Percentiles rank a stretch among this genome's conserved stretches.
Conservation (phyloP, 140 eudicot genomes). For the Flaveria floridana region DNA sequence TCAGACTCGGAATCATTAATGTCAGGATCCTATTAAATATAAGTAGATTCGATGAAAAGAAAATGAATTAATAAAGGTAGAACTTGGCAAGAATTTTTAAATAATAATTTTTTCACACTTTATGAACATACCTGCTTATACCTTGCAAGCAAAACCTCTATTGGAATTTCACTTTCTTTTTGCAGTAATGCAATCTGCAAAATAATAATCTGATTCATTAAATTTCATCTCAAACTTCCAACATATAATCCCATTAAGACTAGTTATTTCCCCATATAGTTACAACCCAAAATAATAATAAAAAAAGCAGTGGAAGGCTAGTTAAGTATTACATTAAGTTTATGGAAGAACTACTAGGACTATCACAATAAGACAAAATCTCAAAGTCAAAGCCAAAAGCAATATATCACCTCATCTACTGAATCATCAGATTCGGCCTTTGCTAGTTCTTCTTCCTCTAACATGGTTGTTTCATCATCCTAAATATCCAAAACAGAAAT, state of each 20-base stretch:
- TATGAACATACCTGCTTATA: constrained; percentile 75
- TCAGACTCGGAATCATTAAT: constrained; percentile 43
- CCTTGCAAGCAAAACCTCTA: constrained; percentile 86
- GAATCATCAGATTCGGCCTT: constrained; percentile 57
- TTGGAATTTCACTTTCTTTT: constrained; percentile 80
- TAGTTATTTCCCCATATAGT: not conserved
- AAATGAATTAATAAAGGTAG: constrained; percentile 20
- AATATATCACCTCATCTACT: constrained; percentile 61
- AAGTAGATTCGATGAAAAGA: constrained; percentile 10
- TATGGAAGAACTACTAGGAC: too few relatives aligned
- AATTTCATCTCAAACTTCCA: constrained; percentile 4
- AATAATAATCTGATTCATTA: constrained; percentile 2
- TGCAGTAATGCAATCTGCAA: constrained; percentile 82
- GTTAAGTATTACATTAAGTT: not conserved
- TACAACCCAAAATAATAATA: not conserved
- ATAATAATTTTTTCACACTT: constrained; percentile 24
- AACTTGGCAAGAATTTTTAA: not conserved
- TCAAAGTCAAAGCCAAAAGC: constrained; percentile 1
- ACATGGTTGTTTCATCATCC: constrained; percentile 96
- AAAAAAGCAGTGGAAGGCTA: not conserved
- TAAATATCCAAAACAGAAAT: constrained; percentile 22
- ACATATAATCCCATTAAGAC: constrained; percentile 7
- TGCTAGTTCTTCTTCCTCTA: constrained; percentile 88
- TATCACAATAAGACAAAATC: not conserved
- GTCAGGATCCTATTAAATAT: constrained; percentile 40